These are phyloP conservation scores for Penicillium sp. DNA, from an alignment of 2,329 filamentous ascomycete genomes.

Conservation along the genomic window DNA sequence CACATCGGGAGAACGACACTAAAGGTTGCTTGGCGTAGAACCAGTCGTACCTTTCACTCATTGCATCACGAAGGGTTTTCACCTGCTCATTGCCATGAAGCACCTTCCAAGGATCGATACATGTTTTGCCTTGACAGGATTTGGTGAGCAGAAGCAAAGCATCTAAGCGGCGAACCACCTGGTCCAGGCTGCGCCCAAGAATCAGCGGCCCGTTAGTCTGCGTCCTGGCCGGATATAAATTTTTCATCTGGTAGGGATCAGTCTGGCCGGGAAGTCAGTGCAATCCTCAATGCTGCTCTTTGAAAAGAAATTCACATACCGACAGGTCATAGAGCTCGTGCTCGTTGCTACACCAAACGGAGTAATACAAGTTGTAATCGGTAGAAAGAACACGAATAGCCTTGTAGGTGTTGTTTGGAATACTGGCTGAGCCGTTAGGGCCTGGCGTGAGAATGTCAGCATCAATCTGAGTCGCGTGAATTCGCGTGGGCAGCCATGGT, in stretches of 20 bases:
- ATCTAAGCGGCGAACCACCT: constrained; percentile 27
- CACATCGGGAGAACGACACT: constrained; percentile 33
- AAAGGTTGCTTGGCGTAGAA: constrained; percentile 31
- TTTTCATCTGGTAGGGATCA: constrained; percentile 35
- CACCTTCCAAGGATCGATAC: constrained; percentile 33
- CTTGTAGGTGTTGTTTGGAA: constrained; percentile 38
- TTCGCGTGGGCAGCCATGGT: no score
- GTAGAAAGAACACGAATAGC: constrained; percentile 32
- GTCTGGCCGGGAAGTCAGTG: constrained; percentile 14
- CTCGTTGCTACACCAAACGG: constrained; percentile 38
- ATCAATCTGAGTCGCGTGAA: no score
- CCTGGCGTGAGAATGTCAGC: constrained; percentile 8
- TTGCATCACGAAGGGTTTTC: constrained; percentile 26
- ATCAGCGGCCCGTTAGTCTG: constrained; percentile 4
- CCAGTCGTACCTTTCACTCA: constrained; percentile 24
- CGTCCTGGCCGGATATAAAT: constrained; percentile 20
- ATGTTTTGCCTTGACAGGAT: constrained; percentile 33
- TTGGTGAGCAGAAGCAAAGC: constrained; percentile 36
- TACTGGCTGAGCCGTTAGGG: constrained; percentile 11
- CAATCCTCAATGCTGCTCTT: neutral
- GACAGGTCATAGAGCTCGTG: constrained; percentile 38
- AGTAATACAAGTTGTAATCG: constrained; percentile 36
- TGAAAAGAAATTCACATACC: constrained; percentile 12
- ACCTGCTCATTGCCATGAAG: constrained; percentile 31
- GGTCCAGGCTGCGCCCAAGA: constrained; percentile 17